A percentile compares a stretch with the other conserved stretches of the same genome.
Evolutionary conservation across 768 basidiomycete genomes (phyloP).

Genomic region (Pleurotus tuoliensis): DNA sequence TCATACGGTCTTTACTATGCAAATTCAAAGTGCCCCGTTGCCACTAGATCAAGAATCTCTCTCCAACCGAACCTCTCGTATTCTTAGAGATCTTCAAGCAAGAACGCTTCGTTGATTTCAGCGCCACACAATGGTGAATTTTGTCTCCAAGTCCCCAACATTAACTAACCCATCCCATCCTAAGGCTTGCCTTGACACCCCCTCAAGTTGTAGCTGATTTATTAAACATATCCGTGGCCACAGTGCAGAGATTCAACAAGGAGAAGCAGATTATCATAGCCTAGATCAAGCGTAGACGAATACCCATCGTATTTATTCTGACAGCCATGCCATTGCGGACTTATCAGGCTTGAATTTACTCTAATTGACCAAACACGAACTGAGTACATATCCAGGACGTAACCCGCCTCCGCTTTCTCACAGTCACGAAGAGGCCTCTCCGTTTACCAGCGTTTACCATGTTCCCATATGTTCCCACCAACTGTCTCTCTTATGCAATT

Average conservation of each 20-base stretch:
- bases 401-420: too few relatives aligned
- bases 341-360: too few relatives aligned
- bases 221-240: slow-evolving; percentile 13
- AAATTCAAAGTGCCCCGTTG: neutral
- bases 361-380: too few relatives aligned
- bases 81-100: slow-evolving; percentile 14
- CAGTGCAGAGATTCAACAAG: slow-evolving; percentile 10
- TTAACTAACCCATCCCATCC: neutral
- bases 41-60: slow-evolving; percentile 13
- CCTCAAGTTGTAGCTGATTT: slow-evolving; percentile 16
- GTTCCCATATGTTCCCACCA: too few relatives aligned
- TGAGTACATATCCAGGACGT: too few relatives aligned
- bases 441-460: too few relatives aligned
- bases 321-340: too few relatives aligned
- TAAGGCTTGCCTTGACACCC: slow-evolving; percentile 12
- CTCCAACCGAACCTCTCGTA: slow-evolving; percentile 15
- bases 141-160: neutral
- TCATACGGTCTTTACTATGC: too few relatives aligned
- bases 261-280: slow-evolving; percentile 14
- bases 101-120: slow-evolving; percentile 14
- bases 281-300: neutral
- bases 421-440: too few relatives aligned
- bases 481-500: too few relatives aligned
- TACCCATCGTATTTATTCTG: too few relatives aligned
- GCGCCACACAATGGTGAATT: slow-evolving; percentile 12